These are phyloP conservation scores for Lasiodiplodia gonubiensis DNA, from an alignment of 2,329 filamentous ascomycete genomes.

Conservation along the genomic window DNA sequence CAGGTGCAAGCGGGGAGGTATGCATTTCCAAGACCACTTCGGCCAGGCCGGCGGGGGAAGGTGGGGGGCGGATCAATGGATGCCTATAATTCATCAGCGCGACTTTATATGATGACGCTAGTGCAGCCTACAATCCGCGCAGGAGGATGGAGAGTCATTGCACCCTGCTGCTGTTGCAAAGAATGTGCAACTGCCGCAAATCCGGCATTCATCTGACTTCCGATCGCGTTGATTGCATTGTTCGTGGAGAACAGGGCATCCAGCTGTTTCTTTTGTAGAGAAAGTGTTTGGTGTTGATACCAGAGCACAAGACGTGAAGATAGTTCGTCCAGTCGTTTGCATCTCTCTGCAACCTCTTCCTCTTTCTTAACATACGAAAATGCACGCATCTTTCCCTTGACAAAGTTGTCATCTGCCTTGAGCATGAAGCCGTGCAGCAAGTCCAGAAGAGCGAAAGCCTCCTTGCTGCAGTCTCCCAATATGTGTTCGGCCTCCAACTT, in stretches of 20 bases:
- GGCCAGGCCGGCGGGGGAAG: too few relatives aligned
- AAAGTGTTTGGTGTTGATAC: not conserved
- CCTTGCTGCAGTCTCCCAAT: not conserved
- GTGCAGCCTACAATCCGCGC: not conserved
- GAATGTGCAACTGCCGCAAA: not conserved
- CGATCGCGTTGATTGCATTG: not conserved
- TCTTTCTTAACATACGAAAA: not conserved
- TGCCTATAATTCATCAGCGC: not conserved
- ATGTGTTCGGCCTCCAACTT: not conserved
- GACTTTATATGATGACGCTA: too few relatives aligned
- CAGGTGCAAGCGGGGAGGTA: not conserved
- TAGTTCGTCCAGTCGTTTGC: not conserved
- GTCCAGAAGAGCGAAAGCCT: not conserved
- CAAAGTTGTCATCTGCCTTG: not conserved
- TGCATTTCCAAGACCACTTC: not conserved
- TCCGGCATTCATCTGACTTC: not conserved
- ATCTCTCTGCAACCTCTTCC: not conserved
- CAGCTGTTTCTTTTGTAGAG: not conserved
- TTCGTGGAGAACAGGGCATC: not conserved
- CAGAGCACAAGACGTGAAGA: not conserved
- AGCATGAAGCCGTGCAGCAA: not conserved
- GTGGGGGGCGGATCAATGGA: rapidly evolving
- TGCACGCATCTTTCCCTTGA: not conserved
- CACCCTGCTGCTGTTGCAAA: not conserved
- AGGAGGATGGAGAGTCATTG: not conserved